Conservation (phyloP, 1,284 basidiomycete genomes). For the Phellinidium pouzarii region DNA sequence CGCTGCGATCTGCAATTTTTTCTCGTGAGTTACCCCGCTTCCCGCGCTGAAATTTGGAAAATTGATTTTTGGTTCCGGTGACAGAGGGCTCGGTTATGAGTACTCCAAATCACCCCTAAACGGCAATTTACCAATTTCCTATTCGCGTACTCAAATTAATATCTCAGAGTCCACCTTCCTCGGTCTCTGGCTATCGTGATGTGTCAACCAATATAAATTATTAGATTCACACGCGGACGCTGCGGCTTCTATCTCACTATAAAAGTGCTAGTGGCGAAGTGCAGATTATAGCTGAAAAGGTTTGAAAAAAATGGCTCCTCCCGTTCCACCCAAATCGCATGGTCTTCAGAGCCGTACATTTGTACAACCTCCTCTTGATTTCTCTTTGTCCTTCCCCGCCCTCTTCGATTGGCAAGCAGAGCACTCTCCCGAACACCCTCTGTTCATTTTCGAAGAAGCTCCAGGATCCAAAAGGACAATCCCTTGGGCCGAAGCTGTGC, state of each 20-base stretch:
- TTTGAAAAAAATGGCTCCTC: neutral
- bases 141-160: no score
- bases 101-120: no score
- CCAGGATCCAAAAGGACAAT: constrained; percentile 18
- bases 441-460: constrained; percentile 27
- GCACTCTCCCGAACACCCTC: constrained; percentile 29
- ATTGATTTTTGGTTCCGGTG: no score
- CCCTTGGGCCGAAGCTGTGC: constrained; percentile 25
- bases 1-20: no score
- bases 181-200: neutral
- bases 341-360: constrained; percentile 20
- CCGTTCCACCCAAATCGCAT: constrained; percentile 6
- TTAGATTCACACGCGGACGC: neutral
- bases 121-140: no score
- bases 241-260: neutral
- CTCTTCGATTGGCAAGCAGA: constrained; percentile 31
- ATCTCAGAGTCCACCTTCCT: neutral
- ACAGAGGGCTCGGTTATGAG: no score
- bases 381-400: constrained; percentile 30
- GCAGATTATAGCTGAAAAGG: neutral
- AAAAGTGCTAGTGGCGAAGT: neutral
- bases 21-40: no score
- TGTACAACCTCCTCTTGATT: constrained; percentile 30
- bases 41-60: no score
- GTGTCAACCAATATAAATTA: neutral